Evolutionary conservation across 306 rosid species (phyloP).

Genomic region (Prosopis cineraria): DNA sequence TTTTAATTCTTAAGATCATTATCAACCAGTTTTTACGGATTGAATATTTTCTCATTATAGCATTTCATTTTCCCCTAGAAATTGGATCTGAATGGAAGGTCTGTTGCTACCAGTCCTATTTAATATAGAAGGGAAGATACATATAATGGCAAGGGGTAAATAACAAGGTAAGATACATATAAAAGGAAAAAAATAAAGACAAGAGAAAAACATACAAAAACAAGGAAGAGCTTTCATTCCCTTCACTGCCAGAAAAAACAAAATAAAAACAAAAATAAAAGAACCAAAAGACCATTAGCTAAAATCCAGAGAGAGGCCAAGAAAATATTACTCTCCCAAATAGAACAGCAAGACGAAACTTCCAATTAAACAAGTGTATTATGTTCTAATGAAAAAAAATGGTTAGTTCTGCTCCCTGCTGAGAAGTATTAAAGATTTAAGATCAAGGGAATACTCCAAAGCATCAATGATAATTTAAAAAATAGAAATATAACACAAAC

Average conservation of each 20-base stretch:
- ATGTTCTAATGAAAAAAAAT: no score
- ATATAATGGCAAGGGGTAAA: neutral
- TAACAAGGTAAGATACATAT: neutral
- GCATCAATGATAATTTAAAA: neutral
- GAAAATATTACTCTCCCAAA: no score
- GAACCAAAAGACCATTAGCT: no score
- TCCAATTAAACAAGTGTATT: no score
- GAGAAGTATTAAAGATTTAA: neutral
- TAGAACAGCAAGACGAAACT: no score
- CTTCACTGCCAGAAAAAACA: no score
- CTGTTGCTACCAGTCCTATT: neutral
- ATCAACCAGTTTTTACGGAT: no score
- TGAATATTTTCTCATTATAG: neutral
- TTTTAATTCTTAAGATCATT: neutral
- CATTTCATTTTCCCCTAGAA: neutral
- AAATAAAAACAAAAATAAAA: no score
- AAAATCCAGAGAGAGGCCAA: no score
- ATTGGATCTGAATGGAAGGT: neutral
- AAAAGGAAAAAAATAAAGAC: neutral
- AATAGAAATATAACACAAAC: no score
- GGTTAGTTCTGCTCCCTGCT: neutral
- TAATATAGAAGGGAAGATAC: neutral
- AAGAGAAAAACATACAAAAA: neutral
- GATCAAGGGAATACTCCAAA: neutral
- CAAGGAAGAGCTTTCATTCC: neutral